phyloP scores from a whole-genome alignment of 2,329 filamentous ascomycete genomes.

The Arthrobotrys sphaeroides region DNA sequence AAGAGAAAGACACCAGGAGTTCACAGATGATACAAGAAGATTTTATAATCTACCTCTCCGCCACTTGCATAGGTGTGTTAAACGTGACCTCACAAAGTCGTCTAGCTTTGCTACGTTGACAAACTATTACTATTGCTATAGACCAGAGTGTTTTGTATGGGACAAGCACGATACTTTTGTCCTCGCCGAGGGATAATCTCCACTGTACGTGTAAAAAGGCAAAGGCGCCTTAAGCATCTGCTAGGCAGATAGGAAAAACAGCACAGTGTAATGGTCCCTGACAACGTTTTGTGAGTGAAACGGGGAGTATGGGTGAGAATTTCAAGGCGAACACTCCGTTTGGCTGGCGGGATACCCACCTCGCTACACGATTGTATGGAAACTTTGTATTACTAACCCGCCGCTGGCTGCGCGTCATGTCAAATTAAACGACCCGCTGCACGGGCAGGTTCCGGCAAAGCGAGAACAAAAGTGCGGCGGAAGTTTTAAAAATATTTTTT shows the following conservation, averaged over 20 bases:
- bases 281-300: not conserved
- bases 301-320: not conserved
- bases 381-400: slow-evolving; percentile 7
- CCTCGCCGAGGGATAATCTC: not conserved
- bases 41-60: not conserved
- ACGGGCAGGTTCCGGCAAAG: too few relatives aligned
- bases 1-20: not conserved
- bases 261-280: not conserved
- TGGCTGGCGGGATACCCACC: too few relatives aligned
- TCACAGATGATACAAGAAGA: not conserved
- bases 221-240: slow-evolving; percentile 20
- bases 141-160: not conserved
- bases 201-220: not conserved
- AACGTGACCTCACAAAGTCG: not conserved
- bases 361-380: too few relatives aligned
- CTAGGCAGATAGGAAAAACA: slow-evolving; percentile 14
- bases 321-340: slow-evolving; percentile 5
- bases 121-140: slow-evolving; percentile 4
- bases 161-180: slow-evolving; percentile 5
- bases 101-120: too few relatives aligned
- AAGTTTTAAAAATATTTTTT: too few relatives aligned
- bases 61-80: not conserved
- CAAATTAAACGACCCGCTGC: too few relatives aligned
- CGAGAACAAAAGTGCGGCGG: too few relatives aligned
- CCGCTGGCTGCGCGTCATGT: too few relatives aligned